phyloP scores from a whole-genome alignment of 768 basidiomycete species.

The Tricholoma sp. region DNA sequence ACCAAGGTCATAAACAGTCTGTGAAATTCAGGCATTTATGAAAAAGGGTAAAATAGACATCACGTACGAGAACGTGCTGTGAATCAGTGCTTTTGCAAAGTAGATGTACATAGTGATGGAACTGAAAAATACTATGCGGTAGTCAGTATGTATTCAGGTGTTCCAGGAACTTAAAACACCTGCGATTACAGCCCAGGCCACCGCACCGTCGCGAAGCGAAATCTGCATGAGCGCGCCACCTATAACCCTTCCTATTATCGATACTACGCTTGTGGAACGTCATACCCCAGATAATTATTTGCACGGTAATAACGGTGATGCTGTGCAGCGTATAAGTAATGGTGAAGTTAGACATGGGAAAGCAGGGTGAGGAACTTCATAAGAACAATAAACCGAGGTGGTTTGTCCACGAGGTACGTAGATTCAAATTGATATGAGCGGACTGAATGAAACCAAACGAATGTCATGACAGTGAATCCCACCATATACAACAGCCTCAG shows the following conservation, averaged over 20 bases:
- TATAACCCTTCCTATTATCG: not conserved
- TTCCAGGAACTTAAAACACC: not conserved
- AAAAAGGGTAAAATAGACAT: not conserved
- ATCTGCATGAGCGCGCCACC: not conserved
- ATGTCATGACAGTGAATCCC: conserved; percentile 2
- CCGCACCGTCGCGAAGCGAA: conserved; percentile 6
- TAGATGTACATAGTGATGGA: conserved; percentile 7
- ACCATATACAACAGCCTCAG: conserved; percentile 1
- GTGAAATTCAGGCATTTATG: not conserved
- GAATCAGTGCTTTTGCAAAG: conserved; percentile 4
- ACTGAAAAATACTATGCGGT: conserved; percentile 2
- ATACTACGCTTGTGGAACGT: not conserved
- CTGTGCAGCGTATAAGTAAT: not conserved
- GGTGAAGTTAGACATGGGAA: not conserved
- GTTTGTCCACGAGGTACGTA: conserved; percentile 8
- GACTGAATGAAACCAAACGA: not conserved
- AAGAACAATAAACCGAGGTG: conserved; percentile 3
- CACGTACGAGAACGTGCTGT: conserved; percentile 10
- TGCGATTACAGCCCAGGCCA: conserved; percentile 2
- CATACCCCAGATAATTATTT: conserved; percentile 9
- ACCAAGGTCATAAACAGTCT: conserved; percentile 10
- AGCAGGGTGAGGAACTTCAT: conserved; percentile 4
- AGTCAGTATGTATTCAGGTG: not conserved
- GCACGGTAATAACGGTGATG: not conserved
- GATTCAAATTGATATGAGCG: conserved; percentile 2